These are phyloP conservation scores for Ophiostoma sp. DNA, from an alignment of 2,329 filamentous ascomycete genomes.

Conservation along the genomic window DNA sequence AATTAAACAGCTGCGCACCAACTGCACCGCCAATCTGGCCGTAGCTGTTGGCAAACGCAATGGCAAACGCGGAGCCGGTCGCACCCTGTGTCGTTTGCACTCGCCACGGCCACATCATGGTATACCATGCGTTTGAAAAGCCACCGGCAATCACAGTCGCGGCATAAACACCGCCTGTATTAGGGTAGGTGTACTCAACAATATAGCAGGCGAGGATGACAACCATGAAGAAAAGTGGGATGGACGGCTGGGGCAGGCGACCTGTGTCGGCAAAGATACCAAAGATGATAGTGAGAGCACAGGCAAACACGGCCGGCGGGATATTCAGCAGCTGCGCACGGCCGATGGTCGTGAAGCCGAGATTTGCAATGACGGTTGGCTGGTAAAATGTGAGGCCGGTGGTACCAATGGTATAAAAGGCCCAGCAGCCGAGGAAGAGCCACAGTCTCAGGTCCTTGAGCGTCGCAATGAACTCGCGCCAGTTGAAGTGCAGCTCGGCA, in stretches of 20 bases:
- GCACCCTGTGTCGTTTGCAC: constrained; percentile 43
- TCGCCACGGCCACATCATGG: constrained; percentile 50
- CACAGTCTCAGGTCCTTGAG: constrained; percentile 39
- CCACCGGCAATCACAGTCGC: constrained; percentile 44
- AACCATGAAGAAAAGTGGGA: constrained; percentile 20
- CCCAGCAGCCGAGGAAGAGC: constrained; percentile 45
- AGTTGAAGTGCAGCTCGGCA: constrained; percentile 38
- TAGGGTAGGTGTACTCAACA: constrained; percentile 23
- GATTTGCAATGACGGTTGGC: constrained; percentile 37
- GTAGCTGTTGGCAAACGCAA: constrained; percentile 47
- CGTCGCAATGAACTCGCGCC: constrained; percentile 25
- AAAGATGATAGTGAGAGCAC: constrained; percentile 17
- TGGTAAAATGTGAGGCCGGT: constrained; percentile 41
- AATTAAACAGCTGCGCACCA: constrained; percentile 44
- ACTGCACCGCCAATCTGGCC: constrained; percentile 47
- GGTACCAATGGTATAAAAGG: constrained; percentile 43
- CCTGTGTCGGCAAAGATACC: constrained; percentile 18
- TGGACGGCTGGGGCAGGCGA: constrained; percentile 17
- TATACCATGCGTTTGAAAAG: constrained; percentile 41
- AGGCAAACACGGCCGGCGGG: constrained; percentile 21
- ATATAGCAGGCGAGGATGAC: constrained; percentile 22
- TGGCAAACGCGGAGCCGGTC: constrained; percentile 46
- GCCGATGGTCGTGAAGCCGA: constrained; percentile 35
- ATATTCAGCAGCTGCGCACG: constrained; percentile 44
- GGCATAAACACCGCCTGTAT: constrained; percentile 33